Evolutionary conservation across 129 eudicot species (phyloP).

Genomic region (Flaveria linearis): DNA sequence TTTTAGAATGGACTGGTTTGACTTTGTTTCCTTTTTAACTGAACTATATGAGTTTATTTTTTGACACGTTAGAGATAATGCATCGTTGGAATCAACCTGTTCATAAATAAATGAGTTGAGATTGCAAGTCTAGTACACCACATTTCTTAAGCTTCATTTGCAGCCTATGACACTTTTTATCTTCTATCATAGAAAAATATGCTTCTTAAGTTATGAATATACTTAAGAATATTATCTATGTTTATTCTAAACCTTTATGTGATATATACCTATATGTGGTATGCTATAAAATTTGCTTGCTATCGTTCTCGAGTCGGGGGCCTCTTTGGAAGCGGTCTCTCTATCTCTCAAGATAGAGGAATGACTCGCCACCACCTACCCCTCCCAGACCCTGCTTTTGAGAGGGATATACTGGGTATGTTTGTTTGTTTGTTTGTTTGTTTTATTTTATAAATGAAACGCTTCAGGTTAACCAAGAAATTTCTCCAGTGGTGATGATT

Average conservation of each 20-base stretch:
- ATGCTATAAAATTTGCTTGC: no score
- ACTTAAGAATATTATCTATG: no score
- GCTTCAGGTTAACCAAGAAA: conserved; percentile 52
- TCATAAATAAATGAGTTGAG: background rate
- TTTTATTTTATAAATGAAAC: background rate
- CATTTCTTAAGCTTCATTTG: background rate
- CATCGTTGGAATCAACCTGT: background rate
- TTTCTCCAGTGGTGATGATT: conserved; percentile 77
- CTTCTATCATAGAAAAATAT: conserved; percentile 11
- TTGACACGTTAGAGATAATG: background rate
- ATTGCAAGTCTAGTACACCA: background rate
- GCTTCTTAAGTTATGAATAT: no score
- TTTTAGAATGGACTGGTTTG: background rate
- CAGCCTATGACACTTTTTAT: background rate
- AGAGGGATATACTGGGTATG: no score
- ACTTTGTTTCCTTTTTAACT: background rate
- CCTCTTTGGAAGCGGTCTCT: no score
- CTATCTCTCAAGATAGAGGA: no score
- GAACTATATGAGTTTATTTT: background rate
- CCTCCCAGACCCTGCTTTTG: no score
- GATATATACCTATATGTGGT: no score
- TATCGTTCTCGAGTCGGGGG: no score
- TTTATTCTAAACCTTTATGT: no score
- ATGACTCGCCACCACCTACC: no score
- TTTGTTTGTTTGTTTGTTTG: no score